phyloP scores from a whole-genome alignment of 1,284 basidiomycete species.

The Malassezia sp. region DNA sequence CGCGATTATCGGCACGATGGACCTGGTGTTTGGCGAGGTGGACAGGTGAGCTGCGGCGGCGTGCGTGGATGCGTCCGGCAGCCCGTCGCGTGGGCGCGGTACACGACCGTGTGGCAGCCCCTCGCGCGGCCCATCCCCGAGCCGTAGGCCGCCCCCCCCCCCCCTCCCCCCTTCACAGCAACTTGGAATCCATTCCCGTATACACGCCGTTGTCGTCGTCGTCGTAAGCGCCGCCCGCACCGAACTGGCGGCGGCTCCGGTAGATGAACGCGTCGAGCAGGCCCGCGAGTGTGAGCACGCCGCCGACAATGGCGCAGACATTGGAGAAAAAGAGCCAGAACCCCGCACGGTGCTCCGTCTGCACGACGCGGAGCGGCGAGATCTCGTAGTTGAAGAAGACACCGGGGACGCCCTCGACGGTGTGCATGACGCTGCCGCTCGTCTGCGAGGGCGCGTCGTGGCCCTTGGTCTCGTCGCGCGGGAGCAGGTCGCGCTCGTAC shows the following conservation, averaged over 20 bases:
- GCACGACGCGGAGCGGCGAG: conserved; percentile 37
- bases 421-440: conserved; percentile 54
- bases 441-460: conserved; percentile 17
- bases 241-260: conserved; percentile 34
- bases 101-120: neutral
- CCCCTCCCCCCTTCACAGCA: conserved; percentile 9
- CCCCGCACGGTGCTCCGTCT: conserved; percentile 59
- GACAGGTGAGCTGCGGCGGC: too few species aligned
- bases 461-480: conserved; percentile 4
- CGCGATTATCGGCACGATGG: conserved; percentile 45
- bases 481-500: conserved; percentile 70
- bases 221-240: conserved; percentile 7
- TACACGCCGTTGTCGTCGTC: conserved; percentile 16
- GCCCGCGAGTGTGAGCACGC: conserved; percentile 85
- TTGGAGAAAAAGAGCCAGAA: conserved; percentile 88
- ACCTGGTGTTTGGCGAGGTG: conserved; percentile 46
- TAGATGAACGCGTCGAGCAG: conserved; percentile 82
- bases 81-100: neutral
- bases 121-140: too few species aligned
- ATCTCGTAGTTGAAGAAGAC: conserved; percentile 65
- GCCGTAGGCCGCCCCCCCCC: too few species aligned
- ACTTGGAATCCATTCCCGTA: conserved; percentile 6
- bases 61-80: neutral
- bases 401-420: conserved; percentile 57
- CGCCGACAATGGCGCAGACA: conserved; percentile 83